phyloP scores from a whole-genome alignment of 1,139 yeast species.

The Suhomyces atakaporum region DNA sequence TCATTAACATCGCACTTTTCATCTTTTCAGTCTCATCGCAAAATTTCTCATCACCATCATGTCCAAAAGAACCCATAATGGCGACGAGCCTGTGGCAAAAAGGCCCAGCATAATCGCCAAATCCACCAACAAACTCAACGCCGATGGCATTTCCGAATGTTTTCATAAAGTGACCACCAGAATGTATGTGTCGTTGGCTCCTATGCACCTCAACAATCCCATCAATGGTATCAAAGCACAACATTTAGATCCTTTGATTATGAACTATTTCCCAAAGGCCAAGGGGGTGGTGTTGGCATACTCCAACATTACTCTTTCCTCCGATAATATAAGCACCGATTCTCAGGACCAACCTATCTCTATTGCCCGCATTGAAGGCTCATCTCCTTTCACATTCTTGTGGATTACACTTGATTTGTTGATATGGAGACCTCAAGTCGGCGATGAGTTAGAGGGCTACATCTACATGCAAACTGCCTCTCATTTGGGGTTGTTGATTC shows the following conservation, averaged over 20 bases:
- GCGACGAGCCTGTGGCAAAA: constrained; percentile 18
- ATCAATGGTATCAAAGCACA: constrained; percentile 78
- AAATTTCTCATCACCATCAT: constrained; percentile 10
- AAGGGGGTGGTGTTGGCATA: constrained; percentile 86
- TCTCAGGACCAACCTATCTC: constrained; percentile 25
- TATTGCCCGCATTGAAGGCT: constrained; percentile 70
- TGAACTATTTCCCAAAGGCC: constrained; percentile 74
- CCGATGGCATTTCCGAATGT: constrained; percentile 57
- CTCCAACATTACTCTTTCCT: constrained; percentile 52
- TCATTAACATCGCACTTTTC: neutral
- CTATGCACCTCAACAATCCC: constrained; percentile 68
- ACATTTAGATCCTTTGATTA: constrained; percentile 85
- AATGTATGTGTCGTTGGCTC: constrained; percentile 84
- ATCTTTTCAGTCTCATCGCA: constrained; percentile 9
- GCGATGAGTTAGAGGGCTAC: constrained; percentile 83
- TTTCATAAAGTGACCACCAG: constrained; percentile 65
- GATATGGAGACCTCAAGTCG: constrained; percentile 86
- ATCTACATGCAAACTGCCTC: constrained; percentile 93
- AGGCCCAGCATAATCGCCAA: constrained; percentile 24
- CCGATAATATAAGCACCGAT: constrained; percentile 37
- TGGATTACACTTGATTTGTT: constrained; percentile 87
- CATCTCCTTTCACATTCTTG: constrained; percentile 83
- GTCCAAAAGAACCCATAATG: constrained; percentile 12
- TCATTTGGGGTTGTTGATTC: constrained; percentile 86
- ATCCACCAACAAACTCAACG: constrained; percentile 37